Base-by-base conservation (phyloP, 2,329 filamentous ascomycete species). In the Neofusicoccum umdonicola region DNA sequence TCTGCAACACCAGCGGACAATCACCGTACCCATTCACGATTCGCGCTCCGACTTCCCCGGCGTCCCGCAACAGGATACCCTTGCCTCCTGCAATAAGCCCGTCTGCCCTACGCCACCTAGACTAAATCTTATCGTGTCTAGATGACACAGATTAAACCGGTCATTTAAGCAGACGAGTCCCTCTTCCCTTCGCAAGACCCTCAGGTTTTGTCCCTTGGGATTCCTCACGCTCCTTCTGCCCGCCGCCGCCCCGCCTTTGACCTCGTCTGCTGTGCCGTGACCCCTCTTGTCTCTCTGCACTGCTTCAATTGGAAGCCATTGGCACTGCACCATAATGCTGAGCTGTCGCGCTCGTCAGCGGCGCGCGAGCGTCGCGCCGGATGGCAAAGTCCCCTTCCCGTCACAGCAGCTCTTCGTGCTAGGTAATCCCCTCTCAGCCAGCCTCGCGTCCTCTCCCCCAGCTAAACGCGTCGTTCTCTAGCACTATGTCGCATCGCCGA, bases 401-500 rank as follows among this genome's bases (percentile, higher is more conserved):
- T 78, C 80, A 44, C 81, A 79, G 69, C 87, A 88, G 71, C 80
- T 89, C 70, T 84, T 83, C 65, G 76, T 86, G 27, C 74, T 86
- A 63, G 83, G 84, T 85, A 77, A 69, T 81, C 62, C 37, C 45
- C 37, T n/a, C n/a, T 37, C 8, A 9, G 13, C 42, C 39, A 41
- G 12, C 15, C 19, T 15, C 48, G 19, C 15, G 41, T 13, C 13
- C 35, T 2, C n/a, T 17, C 17, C 51, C 12, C 34, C 22, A n/a
- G 27, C 63, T 61, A 50, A 60, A 31, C 52, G 17, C 1, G 4
- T 11, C 35, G 17, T 6, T 17, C 9, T 27, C 35, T 68, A 96
- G 93, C 93, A 51, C 84, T 97, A 73, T 97, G 93, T 80, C 90
- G 95, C 74, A 94, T 99, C 82, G 97, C 93, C 83, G 95, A 99